Evolutionary conservation across 1,139 yeast genomes (phyloP).

Genomic region (Yamadazyma diospyri): DNA sequence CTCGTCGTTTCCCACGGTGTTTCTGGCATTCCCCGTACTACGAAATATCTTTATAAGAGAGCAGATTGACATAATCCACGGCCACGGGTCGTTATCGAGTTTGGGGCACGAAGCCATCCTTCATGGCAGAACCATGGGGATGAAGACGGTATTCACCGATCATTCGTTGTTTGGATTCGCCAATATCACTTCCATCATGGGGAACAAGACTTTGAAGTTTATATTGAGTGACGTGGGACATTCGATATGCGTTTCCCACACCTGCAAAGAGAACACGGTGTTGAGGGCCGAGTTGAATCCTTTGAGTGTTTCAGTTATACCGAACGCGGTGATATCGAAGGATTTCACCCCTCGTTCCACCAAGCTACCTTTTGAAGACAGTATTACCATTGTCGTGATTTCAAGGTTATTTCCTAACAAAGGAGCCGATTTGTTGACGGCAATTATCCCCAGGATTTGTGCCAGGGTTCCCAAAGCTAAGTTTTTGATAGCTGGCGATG

Average conservation of each 20-base stretch:
- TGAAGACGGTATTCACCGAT: conserved; percentile 88
- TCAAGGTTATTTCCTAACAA: conserved; percentile 93
- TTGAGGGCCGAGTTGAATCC: conserved; percentile 84
- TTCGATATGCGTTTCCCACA: conserved; percentile 92
- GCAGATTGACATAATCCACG: conserved; percentile 83
- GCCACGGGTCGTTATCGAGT: conserved; percentile 88
- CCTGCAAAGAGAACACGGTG: conserved; percentile 95
- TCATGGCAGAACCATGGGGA: conserved; percentile 92
- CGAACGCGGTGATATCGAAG: conserved; percentile 87
- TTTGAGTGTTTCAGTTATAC: conserved; percentile 77
- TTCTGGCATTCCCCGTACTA: conserved; percentile 79
- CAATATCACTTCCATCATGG: conserved; percentile 76
- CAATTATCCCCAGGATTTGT: conserved; percentile 84
- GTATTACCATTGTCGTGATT: conserved; percentile 83
- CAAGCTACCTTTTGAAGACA: conserved; percentile 11
- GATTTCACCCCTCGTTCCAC: conserved; percentile 66
- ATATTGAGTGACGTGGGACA: conserved; percentile 85
- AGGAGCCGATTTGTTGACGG: conserved; percentile 87
- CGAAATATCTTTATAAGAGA: conserved; percentile 86
- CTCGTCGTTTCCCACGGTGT: conserved; percentile 85
- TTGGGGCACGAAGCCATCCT: conserved; percentile 86
- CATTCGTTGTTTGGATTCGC: conserved; percentile 96
- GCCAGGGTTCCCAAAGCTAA: conserved; percentile 57
- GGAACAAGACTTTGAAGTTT: conserved; percentile 82
- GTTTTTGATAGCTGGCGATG: conserved; percentile 92